These are phyloP conservation scores for Alternaria atra DNA, from an alignment of 2,329 filamentous ascomycete genomes.

Conservation along the genomic window DNA sequence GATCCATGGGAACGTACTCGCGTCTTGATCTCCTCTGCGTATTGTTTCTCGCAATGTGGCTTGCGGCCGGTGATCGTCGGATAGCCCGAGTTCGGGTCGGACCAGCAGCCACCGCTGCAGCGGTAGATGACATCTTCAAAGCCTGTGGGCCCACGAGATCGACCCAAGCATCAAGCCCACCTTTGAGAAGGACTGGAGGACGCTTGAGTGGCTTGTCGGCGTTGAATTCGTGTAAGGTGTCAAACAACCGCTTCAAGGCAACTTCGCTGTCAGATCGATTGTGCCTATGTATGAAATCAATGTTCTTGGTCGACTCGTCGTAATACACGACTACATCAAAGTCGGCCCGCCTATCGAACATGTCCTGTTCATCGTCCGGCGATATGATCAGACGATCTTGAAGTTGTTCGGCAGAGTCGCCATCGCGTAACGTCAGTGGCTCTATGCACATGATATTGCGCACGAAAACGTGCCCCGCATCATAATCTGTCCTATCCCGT, in stretches of 20 bases:
- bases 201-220: conserved; percentile 77
- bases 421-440: conserved; percentile 76
- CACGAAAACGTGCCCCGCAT: conserved; percentile 87
- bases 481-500: conserved; percentile 79
- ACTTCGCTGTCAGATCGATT: conserved; percentile 52
- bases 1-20: conserved; percentile 75
- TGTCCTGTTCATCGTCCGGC: conserved; percentile 74
- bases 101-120: conserved; percentile 59
- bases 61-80: conserved; percentile 62
- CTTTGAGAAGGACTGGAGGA: conserved; percentile 78
- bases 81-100: conserved; percentile 59
- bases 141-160: conserved; percentile 79
- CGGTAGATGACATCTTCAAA: conserved; percentile 65
- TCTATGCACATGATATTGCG: conserved; percentile 90
- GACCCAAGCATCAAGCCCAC: conserved; percentile 86
- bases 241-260: conserved; percentile 76
- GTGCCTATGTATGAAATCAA: conserved; percentile 63
- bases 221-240: conserved; percentile 85
- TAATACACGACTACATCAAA: conserved; percentile 93
- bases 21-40: conserved; percentile 65
- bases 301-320: conserved; percentile 73
- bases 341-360: conserved; percentile 76
- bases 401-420: conserved; percentile 70
- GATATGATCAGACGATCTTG: conserved; percentile 75
- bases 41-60: conserved; percentile 61